These are phyloP conservation scores for Schwanniomyces vanrijiae DNA, from an alignment of 805 yeast species.

Conservation along the genomic window DNA sequence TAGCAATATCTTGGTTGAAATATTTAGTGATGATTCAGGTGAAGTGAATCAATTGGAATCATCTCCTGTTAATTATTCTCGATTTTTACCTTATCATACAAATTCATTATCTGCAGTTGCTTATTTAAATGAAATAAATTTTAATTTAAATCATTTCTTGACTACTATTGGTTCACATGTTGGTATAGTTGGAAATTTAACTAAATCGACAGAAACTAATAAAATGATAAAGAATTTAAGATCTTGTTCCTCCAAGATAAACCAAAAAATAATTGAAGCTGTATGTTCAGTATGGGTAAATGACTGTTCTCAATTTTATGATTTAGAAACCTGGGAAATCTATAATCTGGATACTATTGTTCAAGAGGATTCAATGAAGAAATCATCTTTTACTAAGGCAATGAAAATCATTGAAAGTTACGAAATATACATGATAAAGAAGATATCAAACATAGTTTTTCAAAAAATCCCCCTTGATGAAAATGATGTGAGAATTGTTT, in stretches of 20 bases:
- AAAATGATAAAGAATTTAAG: conserved; percentile 34
- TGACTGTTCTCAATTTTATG: conserved; percentile 45
- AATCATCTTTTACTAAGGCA: conserved; percentile 31
- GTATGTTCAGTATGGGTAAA: conserved; percentile 45
- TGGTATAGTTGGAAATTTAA: conserved; percentile 32
- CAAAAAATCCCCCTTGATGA: conserved; percentile 13
- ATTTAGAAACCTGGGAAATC: conserved; percentile 42
- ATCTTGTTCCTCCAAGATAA: conserved; percentile 28
- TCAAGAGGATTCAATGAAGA: conserved; percentile 3
- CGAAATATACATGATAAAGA: conserved; percentile 32
- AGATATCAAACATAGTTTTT: conserved; percentile 27
- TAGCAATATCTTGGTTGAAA: conserved; percentile 21
- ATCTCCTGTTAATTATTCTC: conserved; percentile 32
- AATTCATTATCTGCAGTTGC: conserved; percentile 42
- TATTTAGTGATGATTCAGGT: conserved; percentile 26
- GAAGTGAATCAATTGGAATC: conserved; percentile 33
- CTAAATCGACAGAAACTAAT: conserved; percentile 35
- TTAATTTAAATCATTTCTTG: conserved; percentile 26
- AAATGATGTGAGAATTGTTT: conserved; percentile 28
- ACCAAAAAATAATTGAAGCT: conserved; percentile 41
- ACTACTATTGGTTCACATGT: conserved; percentile 31
- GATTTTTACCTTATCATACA: conserved; percentile 38
- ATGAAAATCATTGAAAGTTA: conserved; percentile 37
- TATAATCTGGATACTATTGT: conserved; percentile 8
- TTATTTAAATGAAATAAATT: conserved; percentile 30